Evolutionary conservation across 345 rosid genomes (phyloP).

Genomic region (Arabis alpina): DNA sequence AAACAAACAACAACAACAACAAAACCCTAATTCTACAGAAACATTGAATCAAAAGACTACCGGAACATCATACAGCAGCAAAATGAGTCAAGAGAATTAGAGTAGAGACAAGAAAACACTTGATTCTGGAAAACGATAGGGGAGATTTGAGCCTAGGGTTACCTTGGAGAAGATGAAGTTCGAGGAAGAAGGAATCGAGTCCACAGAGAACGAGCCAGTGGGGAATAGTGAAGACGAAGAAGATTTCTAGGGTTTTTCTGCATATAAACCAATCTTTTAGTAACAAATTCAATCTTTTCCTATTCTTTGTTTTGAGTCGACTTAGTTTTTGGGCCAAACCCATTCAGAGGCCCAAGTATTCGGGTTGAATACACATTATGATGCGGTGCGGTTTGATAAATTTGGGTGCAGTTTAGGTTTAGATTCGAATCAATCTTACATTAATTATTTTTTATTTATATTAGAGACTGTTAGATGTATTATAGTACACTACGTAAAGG

Average conservation of each 20-base stretch:
- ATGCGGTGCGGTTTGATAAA: too few species aligned
- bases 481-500: too few species aligned
- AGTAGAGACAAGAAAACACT: not conserved
- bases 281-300: not conserved
- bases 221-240: not conserved
- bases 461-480: too few species aligned
- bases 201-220: conserved; percentile 36
- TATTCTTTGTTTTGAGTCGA: not conserved
- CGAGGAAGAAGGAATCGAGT: conserved; percentile 10
- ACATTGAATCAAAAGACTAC: not conserved
- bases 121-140: not conserved
- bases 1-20: not conserved
- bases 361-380: not conserved
- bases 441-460: too few species aligned
- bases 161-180: conserved; percentile 26
- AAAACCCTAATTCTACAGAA: not conserved
- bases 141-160: not conserved
- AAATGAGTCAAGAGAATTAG: not conserved
- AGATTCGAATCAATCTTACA: too few species aligned
- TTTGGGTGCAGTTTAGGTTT: too few species aligned
- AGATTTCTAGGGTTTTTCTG: conserved; percentile 29
- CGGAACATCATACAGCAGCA: not conserved
- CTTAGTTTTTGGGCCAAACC: not conserved
- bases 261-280: not conserved
- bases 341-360: not conserved